Base-by-base conservation (phyloP, 2,329 filamentous ascomycete species). In the Aureobasidium sp. region DNA sequence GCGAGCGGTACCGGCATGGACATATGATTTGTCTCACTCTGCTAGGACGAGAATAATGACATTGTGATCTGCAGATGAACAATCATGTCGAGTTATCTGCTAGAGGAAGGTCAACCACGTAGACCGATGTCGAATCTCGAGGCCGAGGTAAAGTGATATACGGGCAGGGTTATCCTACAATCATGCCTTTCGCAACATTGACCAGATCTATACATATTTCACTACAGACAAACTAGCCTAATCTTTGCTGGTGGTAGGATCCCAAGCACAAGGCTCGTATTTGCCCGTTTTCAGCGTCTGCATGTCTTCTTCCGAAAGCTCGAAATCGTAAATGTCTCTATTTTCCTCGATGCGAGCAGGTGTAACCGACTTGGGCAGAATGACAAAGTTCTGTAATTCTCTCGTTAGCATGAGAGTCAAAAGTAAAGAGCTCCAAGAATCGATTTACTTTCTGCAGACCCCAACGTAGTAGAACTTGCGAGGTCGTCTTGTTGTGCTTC, bases 301-400 rank as follows among this genome's bases (percentile, higher is more conserved):
- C 79, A 84, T 80, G 42, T 84, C 81, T 52, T 78, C 76, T n/a
- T 67, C 66, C 2, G 73, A 70, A 24, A 84, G 68, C 63, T 79
- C 75, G 58, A 84, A 84, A 59, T 83, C 79, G 56, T 76, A 84
- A 1, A 84, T 63, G 38, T 77, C 64, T 2, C 73, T 70, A 58
- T 85, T 85, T 65, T 83, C 79, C 57, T 79, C 71, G 58, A 85
- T 84, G 16, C 81, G 71, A 8, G 72, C 71, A 2, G 76, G 75
- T 0, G 79, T 83, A 16, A 79, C 79, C 1, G 79, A 81, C 64
- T 84, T 84, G 0, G 81, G 81, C 21, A 85, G 68, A 12, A 80
- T 79, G 25, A 83, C 76, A 59, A 80, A 83, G 7, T 78, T 78
- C 76, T 79, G 44, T 30, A 41, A 47, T 47, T n/a, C 14, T 35